Conservation (phyloP, 106 monocot genomes). For the Narthecium ossifragum region DNA sequence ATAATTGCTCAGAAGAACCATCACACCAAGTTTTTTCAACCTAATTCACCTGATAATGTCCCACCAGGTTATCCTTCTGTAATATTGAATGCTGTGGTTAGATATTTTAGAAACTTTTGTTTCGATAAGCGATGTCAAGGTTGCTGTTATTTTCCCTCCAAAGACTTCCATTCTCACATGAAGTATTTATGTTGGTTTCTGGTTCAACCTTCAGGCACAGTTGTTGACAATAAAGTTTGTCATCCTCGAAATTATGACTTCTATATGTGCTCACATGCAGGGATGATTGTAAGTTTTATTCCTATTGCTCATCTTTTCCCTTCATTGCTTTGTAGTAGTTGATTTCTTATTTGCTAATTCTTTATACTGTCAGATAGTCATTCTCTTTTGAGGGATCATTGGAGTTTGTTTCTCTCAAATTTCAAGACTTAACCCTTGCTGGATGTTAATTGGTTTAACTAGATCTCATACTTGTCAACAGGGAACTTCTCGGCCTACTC, state of each 20-base stretch:
- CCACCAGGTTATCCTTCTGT: slow-evolving; percentile 53
- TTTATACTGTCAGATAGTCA: background rate
- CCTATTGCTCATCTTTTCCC: background rate
- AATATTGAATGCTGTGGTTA: no score
- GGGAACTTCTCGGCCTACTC: slow-evolving; percentile 92
- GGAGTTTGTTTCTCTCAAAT: background rate
- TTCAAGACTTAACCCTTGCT: background rate
- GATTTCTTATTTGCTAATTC: background rate
- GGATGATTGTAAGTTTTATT: slow-evolving; percentile 74
- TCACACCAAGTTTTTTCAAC: slow-evolving; percentile 86
- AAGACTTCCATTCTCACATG: no score
- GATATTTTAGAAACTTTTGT: no score
- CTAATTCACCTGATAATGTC: slow-evolving; percentile 68
- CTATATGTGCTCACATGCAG: slow-evolving; percentile 93
- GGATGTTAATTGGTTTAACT: background rate
- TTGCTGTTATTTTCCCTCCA: no score
- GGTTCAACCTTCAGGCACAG: slow-evolving; percentile 57
- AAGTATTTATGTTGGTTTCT: no score
- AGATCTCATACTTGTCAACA: slow-evolving; percentile 10
- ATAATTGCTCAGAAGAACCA: slow-evolving; percentile 95
- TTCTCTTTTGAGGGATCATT: background rate
- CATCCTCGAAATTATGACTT: slow-evolving; percentile 93
- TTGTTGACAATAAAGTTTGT: slow-evolving; percentile 80
- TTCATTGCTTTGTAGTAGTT: background rate
- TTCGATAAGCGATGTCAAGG: no score